A percentile compares a stretch with the other conserved stretches of the same genome.
Evolutionary conservation across 208 protist genomes (phyloP).

Genomic region (Acanthamoeba royreba): DNA sequence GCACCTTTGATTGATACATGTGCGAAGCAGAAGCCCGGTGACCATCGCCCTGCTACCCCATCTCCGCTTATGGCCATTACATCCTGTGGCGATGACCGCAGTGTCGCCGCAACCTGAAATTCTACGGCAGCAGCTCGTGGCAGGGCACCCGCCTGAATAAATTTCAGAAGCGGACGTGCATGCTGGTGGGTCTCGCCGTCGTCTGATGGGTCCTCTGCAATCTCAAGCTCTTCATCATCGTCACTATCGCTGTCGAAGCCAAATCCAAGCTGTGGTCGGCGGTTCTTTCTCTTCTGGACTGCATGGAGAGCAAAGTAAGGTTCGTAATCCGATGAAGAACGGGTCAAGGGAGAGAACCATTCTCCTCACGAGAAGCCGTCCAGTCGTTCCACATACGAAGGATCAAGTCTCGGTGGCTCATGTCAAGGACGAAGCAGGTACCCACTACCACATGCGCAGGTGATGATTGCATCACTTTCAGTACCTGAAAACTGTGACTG

Average conservation of each 20-base stretch:
- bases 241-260: too few relatives aligned
- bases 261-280: too few relatives aligned
- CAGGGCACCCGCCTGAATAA: neutral
- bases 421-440: neutral
- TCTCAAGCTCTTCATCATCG: neutral
- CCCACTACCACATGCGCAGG: neutral
- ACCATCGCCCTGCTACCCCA: neutral
- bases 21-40: neutral
- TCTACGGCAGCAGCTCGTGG: neutral
- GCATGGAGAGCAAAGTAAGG: too few relatives aligned
- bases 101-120: slow-evolving; percentile 22
- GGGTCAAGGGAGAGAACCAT: too few relatives aligned
- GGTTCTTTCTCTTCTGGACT: too few relatives aligned
- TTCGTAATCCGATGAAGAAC: too few relatives aligned
- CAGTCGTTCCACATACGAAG: neutral
- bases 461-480: neutral
- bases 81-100: neutral
- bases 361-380: too few relatives aligned
- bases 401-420: neutral
- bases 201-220: neutral
- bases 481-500: neutral
- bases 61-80: neutral
- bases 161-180: neutral
- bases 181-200: neutral
- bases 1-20: neutral